Evolutionary conservation across 2,329 filamentous ascomycete genomes (phyloP), one percentile per base, ranked within the genome.

Genomic region (Aureobasidium namibiae): DNA sequence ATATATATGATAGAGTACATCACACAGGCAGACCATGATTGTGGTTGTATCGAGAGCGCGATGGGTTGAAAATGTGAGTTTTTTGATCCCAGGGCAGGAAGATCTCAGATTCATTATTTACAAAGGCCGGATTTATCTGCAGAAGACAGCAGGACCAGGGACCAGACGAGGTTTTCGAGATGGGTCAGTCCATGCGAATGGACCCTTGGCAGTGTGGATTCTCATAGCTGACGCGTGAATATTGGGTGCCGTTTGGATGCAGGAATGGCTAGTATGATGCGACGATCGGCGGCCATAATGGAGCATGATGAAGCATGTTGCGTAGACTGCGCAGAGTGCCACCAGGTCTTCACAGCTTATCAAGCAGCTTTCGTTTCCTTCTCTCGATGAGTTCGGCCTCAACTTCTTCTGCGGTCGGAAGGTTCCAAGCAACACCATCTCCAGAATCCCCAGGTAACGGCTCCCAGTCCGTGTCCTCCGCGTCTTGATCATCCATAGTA

Each of bases 361-460:
- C 90, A 65, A 99, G 75, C 62, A 99, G 76, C 72, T 87, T 90
- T 73, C 86, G 82, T 71, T 90, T 85, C 74, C 92, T 83, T 74
- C 92, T 81, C 65, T 96, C 91, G 58, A 99, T 82, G 66, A 99
- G 76, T 74, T 97, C 94, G 69, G 92, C 84, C 74, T 96, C 90
- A n/a, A 97, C 92, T 71, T 97, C 90, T 21, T 95, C 90, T 60
- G 90, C 75, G 5, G 88, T 92, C 9, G 94, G 94, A 67, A 97
- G 73, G 63, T 83, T 83, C 92, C 92, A 96, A 48, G 79, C 82
- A 38, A 85, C 78, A 0, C 92, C 92, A 71, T 96, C 91, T 1
- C 91, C 92, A 3, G 79, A 78, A 74, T 96, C 91, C 0, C 92
- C 94, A 0, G 94, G 94, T 66, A 99, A 75, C 38, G 90, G 81